phyloP scores from a whole-genome alignment of 768 basidiomycete genomes.

The Lactifluus rugatus region DNA sequence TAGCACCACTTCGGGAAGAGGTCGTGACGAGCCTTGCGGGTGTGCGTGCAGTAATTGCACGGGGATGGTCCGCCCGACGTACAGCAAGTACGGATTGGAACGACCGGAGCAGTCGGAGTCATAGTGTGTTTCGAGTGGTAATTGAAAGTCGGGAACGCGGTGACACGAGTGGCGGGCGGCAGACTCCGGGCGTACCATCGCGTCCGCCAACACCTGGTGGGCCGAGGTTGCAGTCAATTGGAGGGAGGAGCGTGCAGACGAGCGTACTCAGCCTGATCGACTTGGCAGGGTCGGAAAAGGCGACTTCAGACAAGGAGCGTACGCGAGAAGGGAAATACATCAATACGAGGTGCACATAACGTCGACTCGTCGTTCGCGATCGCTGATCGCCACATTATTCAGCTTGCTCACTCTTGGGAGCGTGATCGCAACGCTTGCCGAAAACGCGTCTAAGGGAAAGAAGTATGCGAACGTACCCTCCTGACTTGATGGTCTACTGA shows the following conservation, averaged over 20 bases:
- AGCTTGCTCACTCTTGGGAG: constrained; percentile 88
- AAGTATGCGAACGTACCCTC: constrained; percentile 30
- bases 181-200: constrained; percentile 41
- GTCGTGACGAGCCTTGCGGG: constrained; percentile 87
- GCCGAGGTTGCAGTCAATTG: constrained; percentile 62
- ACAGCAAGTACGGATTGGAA: constrained; percentile 99
- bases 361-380: background rate
- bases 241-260: constrained; percentile 69
- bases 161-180: constrained; percentile 38
- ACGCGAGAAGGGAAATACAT: constrained; percentile 97
- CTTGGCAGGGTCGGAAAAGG: constrained; percentile 93
- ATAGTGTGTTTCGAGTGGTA: constrained; percentile 89
- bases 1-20: constrained; percentile 78
- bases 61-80: constrained; percentile 79
- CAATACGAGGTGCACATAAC: constrained; percentile 61
- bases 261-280: constrained; percentile 84
- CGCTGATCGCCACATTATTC: background rate
- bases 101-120: constrained; percentile 86
- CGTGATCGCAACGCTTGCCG: constrained; percentile 86
- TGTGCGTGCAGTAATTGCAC: constrained; percentile 72
- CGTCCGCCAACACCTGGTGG: constrained; percentile 45
- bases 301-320: constrained; percentile 89
- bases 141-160: constrained; percentile 77
- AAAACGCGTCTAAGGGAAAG: constrained; percentile 73
- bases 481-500: background rate